Conservation (phyloP, 1,284 basidiomycete species). For the Trichosporon coremiiforme region DNA sequence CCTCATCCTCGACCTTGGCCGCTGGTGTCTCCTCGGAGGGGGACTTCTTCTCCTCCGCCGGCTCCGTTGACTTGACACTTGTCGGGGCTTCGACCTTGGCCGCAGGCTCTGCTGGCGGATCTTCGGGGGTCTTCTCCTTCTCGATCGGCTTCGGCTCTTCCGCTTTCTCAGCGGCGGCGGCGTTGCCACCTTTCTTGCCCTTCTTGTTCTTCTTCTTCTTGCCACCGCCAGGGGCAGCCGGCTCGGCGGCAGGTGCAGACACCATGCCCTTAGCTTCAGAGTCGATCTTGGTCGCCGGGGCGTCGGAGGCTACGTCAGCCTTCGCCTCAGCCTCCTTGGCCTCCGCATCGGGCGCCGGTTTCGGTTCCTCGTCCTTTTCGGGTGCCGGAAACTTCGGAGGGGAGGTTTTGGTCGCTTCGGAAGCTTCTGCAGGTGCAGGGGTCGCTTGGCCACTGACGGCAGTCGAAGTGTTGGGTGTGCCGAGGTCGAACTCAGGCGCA, state of each 20-base stretch:
- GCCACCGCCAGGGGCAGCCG: neutral
- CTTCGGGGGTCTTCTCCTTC: neutral
- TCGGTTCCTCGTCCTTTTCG: neutral
- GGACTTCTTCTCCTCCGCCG: neutral
- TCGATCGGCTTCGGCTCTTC: slow-evolving; percentile 2
- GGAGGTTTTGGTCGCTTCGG: neutral
- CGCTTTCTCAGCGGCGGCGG: neutral
- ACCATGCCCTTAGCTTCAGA: neutral
- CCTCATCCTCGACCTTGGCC: slow-evolving; percentile 8
- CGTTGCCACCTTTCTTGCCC: slow-evolving; percentile 20
- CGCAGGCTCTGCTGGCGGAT: neutral
- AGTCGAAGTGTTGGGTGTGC: slow-evolving; percentile 7
- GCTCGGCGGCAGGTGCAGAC: neutral
- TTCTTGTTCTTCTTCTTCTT: slow-evolving; percentile 27
- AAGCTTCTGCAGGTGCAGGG: neutral
- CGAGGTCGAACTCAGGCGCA: neutral
- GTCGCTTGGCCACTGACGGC: slow-evolving; percentile 10
- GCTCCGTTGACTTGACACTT: neutral
- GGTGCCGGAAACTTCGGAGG: neutral
- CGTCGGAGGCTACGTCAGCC: slow-evolving; percentile 11
- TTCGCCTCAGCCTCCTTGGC: slow-evolving; percentile 9
- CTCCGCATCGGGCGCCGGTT: neutral
- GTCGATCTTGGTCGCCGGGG: neutral
- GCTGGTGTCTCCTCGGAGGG: neutral
- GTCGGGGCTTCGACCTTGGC: neutral